phyloP scores from a whole-genome alignment of 352 stramenopile genomes.

The Thalassiosira hispida region DNA sequence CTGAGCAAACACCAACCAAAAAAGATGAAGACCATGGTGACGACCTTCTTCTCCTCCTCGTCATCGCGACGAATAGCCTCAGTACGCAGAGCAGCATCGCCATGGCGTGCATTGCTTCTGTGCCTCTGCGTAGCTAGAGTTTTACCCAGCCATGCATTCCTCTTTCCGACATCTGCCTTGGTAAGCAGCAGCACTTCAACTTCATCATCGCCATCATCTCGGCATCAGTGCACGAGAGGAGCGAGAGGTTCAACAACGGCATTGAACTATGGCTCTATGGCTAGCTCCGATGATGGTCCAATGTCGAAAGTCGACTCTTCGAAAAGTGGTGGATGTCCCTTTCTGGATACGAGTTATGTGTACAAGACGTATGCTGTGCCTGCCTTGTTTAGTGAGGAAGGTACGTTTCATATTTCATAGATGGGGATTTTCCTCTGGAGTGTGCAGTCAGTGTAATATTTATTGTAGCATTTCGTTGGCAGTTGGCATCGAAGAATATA shows the following conservation, averaged over 20 bases:
- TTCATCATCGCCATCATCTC: background rate
- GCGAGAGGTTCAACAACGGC: constrained; percentile 5
- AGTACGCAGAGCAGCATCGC: background rate
- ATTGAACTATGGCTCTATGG: constrained; percentile 17
- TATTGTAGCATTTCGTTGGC: no score
- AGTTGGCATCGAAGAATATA: no score
- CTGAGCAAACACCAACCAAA: no score
- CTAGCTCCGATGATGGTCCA: constrained; percentile 14
- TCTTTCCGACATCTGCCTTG: background rate
- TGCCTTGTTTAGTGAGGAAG: constrained; percentile 27
- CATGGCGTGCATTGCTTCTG: background rate
- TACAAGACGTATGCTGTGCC: constrained; percentile 44
- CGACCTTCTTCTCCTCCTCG: background rate
- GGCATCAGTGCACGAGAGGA: background rate
- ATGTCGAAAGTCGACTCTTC: constrained; percentile 48
- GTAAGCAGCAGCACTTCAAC: background rate
- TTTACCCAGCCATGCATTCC: background rate
- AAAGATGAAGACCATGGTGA: no score
- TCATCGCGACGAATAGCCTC: background rate
- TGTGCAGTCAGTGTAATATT: background rate
- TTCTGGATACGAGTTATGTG: constrained; percentile 36
- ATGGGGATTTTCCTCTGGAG: background rate
- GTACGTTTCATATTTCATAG: constrained; percentile 12
- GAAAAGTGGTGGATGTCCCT: constrained; percentile 53
- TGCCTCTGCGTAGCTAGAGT: background rate